These are phyloP conservation scores for Boletus tylopilopsis DNA, from an alignment of 768 basidiomycete genomes.

Conservation along the genomic window DNA sequence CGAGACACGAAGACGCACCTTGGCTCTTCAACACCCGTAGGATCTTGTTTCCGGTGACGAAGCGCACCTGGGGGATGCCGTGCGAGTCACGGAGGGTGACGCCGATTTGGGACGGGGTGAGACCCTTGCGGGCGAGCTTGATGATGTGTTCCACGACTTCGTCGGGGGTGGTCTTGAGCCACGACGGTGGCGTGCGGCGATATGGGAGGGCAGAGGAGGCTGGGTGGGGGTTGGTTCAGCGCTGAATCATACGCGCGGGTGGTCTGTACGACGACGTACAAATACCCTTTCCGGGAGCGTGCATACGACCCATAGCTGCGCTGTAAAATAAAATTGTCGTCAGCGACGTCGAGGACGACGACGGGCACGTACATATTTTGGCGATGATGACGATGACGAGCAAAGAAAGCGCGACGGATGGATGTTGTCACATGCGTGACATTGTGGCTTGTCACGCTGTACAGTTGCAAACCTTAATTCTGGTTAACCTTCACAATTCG, in stretches of 20 bases:
- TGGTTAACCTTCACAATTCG: slow-evolving; percentile 22
- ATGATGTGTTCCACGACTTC: slow-evolving; percentile 95
- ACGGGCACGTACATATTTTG: slow-evolving; percentile 36
- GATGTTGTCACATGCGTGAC: slow-evolving; percentile 27
- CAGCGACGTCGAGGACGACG: slow-evolving; percentile 7
- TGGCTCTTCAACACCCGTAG: slow-evolving; percentile 94
- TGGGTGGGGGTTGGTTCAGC: slow-evolving; percentile 31
- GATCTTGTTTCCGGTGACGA: slow-evolving; percentile 99
- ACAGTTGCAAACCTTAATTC: slow-evolving; percentile 61
- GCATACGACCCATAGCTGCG: slow-evolving; percentile 91
- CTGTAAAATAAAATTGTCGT: slow-evolving; percentile 26
- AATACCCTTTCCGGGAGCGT: slow-evolving; percentile 99
- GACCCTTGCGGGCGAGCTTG: slow-evolving; percentile 97
- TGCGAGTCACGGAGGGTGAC: slow-evolving; percentile 97
- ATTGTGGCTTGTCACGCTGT: slow-evolving; percentile 43
- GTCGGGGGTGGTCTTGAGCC: slow-evolving; percentile 95
- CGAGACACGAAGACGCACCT: slow-evolving; percentile 51
- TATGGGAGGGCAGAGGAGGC: slow-evolving; percentile 94
- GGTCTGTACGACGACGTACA: slow-evolving; percentile 53
- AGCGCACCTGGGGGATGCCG: slow-evolving; percentile 97
- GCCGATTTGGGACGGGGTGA: slow-evolving; percentile 97
- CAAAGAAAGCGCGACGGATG: slow-evolving; percentile 1
- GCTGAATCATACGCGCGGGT: slow-evolving; percentile 24
- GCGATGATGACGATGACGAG: no score
- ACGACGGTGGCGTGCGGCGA: slow-evolving; percentile 89